Evolutionary conservation across 495 filamentous ascomycete species (phyloP), one percentile per base, ranked within the genome.

Genomic region (Tuber umbilicatum): DNA sequence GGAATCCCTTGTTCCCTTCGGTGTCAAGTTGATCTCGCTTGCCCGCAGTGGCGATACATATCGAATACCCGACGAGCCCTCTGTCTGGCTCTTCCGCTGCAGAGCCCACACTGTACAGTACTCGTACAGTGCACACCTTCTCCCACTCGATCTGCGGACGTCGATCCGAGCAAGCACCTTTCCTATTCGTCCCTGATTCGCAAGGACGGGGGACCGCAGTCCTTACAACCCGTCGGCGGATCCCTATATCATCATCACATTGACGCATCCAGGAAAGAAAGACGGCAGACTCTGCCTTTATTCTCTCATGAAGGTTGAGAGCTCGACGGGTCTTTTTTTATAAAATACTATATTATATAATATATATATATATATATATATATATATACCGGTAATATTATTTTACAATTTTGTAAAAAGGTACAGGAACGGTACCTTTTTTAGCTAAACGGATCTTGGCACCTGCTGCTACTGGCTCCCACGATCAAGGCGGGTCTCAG

Each of bases 371-470:
- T 40, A 40, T 7, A 40, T 40, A 40, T 40, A 40, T 40, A 40
- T 40, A 39, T 40, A 40, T 40, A n/a, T n/a, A n/a, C n/a, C n/a
- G n/a, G n/a, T n/a, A n/a, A n/a, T 64, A 35, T 64, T 64, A 6
- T 35, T 35, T 19, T 64, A 64, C 55, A 6, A 55, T 55, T n/a
- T 6, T 27, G 50, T 27, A 27, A 55, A 55, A 55, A 55, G 50
- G 50, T 55, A 55, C 50, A 35, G 55, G 55, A 64, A 64, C 55
- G 31, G 55, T 64, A 35, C 55, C 55, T 64, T 64, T 64, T 64
- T 64, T 19, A 64, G 55, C 55, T 17, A 64, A 35, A 35, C 55
- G 2, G 12, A 35, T 35, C 55, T 64, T 64, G 55, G 55, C 55
- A 7, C 55, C 55, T 31, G 55, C 55, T 64, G 14, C n/a, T 64